Conservation (phyloP, 2,329 filamentous ascomycete species). For the Trichocomaceae sp. region DNA sequence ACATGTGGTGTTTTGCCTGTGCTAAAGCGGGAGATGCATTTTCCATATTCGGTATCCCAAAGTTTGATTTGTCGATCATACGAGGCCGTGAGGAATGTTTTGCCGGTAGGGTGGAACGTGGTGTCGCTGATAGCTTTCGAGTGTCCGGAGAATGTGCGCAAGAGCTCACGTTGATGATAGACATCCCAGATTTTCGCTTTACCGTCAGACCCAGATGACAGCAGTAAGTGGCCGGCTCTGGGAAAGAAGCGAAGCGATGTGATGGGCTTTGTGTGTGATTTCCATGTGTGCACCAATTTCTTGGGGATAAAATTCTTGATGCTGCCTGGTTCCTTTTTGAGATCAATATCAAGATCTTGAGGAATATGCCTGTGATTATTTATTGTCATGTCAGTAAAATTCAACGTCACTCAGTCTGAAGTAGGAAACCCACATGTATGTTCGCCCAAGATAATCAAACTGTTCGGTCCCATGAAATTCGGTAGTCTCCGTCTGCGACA, state of each 20-base stretch:
- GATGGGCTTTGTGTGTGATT: slow-evolving; percentile 74
- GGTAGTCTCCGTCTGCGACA: slow-evolving; percentile 69
- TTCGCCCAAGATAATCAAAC: slow-evolving; percentile 89
- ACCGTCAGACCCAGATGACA: slow-evolving; percentile 83
- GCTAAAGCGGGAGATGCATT: slow-evolving; percentile 79
- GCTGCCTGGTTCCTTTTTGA: slow-evolving; percentile 73
- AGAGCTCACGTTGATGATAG: slow-evolving; percentile 79
- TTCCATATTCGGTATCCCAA: slow-evolving; percentile 95
- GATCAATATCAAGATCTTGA: slow-evolving; percentile 77
- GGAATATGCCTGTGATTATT: slow-evolving; percentile 59
- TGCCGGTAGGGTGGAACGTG: slow-evolving; percentile 75
- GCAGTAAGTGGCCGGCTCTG: slow-evolving; percentile 72
- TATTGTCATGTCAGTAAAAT: neutral
- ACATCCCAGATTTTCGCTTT: slow-evolving; percentile 93
- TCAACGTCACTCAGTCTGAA: neutral
- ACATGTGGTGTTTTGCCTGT: slow-evolving; percentile 95
- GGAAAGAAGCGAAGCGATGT: slow-evolving; percentile 89
- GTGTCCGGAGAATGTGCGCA: slow-evolving; percentile 89
- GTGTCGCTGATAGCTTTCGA: slow-evolving; percentile 84
- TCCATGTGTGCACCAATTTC: slow-evolving; percentile 88
- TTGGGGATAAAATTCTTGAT: slow-evolving; percentile 89
- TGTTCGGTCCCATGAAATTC: slow-evolving; percentile 77
- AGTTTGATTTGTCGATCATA: slow-evolving; percentile 96
- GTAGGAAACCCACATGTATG: slow-evolving; percentile 62
- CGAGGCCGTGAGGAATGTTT: slow-evolving; percentile 80